Evolutionary conservation across 179 eudicot species (phyloP), one percentile per base, ranked within the genome.

Genomic region (Actinidia arguta): DNA sequence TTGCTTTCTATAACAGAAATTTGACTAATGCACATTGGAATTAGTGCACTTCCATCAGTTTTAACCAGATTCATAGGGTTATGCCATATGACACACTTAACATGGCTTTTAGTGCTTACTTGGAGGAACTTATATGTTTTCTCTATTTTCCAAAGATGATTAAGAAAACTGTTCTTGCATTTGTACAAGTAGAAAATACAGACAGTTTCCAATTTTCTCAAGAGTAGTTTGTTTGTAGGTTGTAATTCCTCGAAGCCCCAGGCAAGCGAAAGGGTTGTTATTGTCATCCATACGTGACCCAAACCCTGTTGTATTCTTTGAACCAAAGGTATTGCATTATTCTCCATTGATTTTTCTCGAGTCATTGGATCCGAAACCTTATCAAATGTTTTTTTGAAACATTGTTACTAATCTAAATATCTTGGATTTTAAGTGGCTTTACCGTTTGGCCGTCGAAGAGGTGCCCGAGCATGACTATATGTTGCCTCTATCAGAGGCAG

Each of bases 401-500:
- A 47, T 24, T 47, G 55, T 47, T 7, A 52, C 67, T 75, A 46
- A 56, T 44, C 73, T 52, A 11, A 59, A 77, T 83, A 6, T 73
- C 11, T 39, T 86, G 81, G 62, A 61, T 68, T 87, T 85, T 66
- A 92, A 97, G 99, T 86, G 92, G 89, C 95, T 97, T 69, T 97
- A 97, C 85, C 98, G 99, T 70, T 83, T 94, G 86, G 98, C 99
- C 11, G 98, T 97, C 48, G 99, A 97, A 88, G 93, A 92, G 81
- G 98, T 95, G 76, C 99, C 98, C 3, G 97, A 92, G 85, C 78
- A 86, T 83, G 99, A 97, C 85, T 97, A 93, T 86, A 95, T 90
- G 94, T 86, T 97, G 87, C 98, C 99, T 68, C 85, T 97, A 82
- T 95, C 99, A 52, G 86, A 88, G 73, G 98, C 98, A 83, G 99